Base-by-base conservation (phyloP, 179 eudicot species). In the Pouteria campechiana region DNA sequence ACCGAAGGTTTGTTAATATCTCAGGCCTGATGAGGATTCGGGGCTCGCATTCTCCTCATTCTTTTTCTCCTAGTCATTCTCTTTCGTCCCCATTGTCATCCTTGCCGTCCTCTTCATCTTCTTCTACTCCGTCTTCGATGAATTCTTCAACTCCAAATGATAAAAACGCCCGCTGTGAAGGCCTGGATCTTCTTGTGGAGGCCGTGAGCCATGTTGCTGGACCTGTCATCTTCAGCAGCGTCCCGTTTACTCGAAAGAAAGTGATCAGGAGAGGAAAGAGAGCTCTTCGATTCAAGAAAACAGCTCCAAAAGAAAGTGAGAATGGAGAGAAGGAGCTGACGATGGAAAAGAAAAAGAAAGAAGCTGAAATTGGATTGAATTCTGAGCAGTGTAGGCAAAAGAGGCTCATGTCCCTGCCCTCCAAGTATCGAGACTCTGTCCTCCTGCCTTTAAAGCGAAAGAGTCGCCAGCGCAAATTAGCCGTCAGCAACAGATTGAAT, bases 121-220 rank as follows among this genome's bases (percentile, higher is more conserved):
- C n/a, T n/a, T n/a, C n/a, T n/a, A n/a, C n/a, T n/a, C n/a, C n/a
- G n/a, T n/a, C n/a, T n/a, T n/a, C n/a, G n/a, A n/a, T n/a, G n/a
- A n/a, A n/a, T n/a, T n/a, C n/a, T n/a, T n/a, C n/a, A n/a, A n/a
- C n/a, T n/a, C n/a, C n/a, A n/a, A n/a, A n/a, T n/a, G n/a, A n/a
- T n/a, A n/a, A n/a, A n/a, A n/a, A n/a, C n/a, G n/a, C n/a, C n/a
- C n/a, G n/a, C n/a, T 81, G 93, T 42, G 41, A 50, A 24, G 94
- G 94, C 32, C 79, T 83, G 25, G 88, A 83, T 71, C 94, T 83
- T 5, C 75, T 83, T 4, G 85, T 83, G 5, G 76, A 79, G 45
- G 89, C 94, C 5, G 66, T 79, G 24, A 68, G 66, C 64, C 79
- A 70, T 17, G 93, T 73, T 12, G 70, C 66, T 0, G 81, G 94